Percentiles rank a stretch among this genome's conserved stretches.
phyloP scores from a whole-genome alignment of 176 grass and related monocot genomes.

The Canna indica region DNA sequence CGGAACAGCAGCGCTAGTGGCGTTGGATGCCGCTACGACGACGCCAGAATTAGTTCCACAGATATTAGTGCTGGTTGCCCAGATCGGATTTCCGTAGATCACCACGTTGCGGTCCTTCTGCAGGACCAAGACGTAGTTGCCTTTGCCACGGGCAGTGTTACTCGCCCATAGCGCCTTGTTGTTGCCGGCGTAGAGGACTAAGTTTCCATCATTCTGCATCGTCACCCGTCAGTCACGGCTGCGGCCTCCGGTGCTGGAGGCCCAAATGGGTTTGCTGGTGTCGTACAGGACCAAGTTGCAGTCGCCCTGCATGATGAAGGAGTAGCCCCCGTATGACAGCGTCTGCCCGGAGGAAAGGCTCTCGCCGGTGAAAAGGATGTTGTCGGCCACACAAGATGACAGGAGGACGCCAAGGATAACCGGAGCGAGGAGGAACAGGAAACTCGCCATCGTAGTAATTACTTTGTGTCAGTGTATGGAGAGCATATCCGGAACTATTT shows the following conservation, averaged over 20 bases:
- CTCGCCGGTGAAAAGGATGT: constrained; percentile 8
- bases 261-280: constrained; percentile 8
- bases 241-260: constrained; percentile 1
- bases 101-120: constrained; percentile 13
- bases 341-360: constrained; percentile 13
- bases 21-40: neutral
- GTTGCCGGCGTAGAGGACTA: constrained; percentile 18
- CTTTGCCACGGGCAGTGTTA: neutral
- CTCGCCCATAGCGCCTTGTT: constrained; percentile 15
- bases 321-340: constrained; percentile 9
- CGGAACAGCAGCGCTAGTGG: neutral
- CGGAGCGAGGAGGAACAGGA: neutral
- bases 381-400: constrained; percentile 6
- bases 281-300: constrained; percentile 36
- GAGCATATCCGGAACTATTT: no score
- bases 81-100: neutral
- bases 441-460: no score
- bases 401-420: neutral
- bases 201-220: constrained; percentile 25
- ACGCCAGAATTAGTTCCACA: neutral
- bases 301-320: constrained; percentile 25
- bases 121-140: constrained; percentile 11
- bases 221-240: neutral
- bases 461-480: no score
- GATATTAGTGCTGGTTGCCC: neutral